phyloP scores from a whole-genome alignment of 1,284 basidiomycete species.

The Schizophyllum amplum region DNA sequence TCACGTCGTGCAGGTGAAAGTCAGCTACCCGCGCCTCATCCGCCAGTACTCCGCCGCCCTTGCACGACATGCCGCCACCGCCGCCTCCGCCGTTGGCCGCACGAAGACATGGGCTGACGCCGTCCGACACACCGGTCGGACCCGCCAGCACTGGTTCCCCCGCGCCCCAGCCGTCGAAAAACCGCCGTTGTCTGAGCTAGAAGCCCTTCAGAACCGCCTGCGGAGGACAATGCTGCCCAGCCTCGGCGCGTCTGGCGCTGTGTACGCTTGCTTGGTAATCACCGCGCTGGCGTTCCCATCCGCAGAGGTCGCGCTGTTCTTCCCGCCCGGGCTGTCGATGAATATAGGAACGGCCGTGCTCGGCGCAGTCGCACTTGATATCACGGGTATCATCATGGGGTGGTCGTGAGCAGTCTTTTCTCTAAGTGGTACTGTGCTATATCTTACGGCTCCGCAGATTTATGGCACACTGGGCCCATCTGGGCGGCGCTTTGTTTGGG shows the following conservation, averaged over 20 bases:
- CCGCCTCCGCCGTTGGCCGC: slow-evolving; percentile 22
- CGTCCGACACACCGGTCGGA: slow-evolving; percentile 15
- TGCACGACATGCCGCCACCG: slow-evolving; percentile 1
- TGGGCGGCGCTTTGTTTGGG: slow-evolving; percentile 34
- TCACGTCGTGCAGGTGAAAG: slow-evolving; percentile 58
- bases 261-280: slow-evolving; percentile 72
- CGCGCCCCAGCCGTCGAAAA: slow-evolving; percentile 14
- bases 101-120: slow-evolving; percentile 41
- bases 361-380: slow-evolving; percentile 62
- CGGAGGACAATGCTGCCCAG: slow-evolving; percentile 53
- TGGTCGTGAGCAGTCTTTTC: slow-evolving; percentile 54
- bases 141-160: slow-evolving; percentile 21
- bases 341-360: slow-evolving; percentile 76
- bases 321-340: slow-evolving; percentile 70
- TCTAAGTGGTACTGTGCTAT: no score
- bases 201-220: slow-evolving; percentile 21
- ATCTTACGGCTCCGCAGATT: slow-evolving; percentile 18
- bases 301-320: slow-evolving; percentile 66
- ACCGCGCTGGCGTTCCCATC: slow-evolving; percentile 81
- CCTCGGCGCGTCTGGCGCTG: slow-evolving; percentile 80
- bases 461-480: slow-evolving; percentile 36
- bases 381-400: slow-evolving; percentile 70
- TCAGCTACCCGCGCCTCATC: slow-evolving; percentile 59
- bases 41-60: slow-evolving; percentile 28
- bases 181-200: slow-evolving; percentile 4